phyloP scores from a whole-genome alignment of 768 basidiomycete species.

The Sarcodon aspratus region DNA sequence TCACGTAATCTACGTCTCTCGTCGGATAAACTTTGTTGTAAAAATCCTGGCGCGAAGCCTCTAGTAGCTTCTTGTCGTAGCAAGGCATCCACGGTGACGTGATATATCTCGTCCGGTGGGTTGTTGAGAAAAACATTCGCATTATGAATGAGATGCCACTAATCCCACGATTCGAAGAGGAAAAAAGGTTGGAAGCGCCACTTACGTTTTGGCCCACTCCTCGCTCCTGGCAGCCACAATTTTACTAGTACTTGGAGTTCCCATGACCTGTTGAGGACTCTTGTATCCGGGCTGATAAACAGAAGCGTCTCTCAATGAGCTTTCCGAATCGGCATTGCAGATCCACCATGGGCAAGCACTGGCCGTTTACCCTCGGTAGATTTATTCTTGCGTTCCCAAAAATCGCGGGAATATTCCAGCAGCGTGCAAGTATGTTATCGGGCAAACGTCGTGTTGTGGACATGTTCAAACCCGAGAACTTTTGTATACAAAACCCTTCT shows the following conservation, averaged over 20 bases:
- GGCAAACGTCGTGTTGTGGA: constrained; percentile 93
- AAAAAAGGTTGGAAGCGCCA: too few relatives aligned
- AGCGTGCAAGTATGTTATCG: constrained; percentile 69
- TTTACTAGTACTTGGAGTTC: too few relatives aligned
- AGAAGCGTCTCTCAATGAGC: constrained; percentile 90
- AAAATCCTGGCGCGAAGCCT: constrained; percentile 92
- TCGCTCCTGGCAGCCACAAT: too few relatives aligned
- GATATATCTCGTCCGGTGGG: constrained; percentile 87
- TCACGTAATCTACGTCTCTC: constrained; percentile 92
- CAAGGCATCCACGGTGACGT: constrained; percentile 98
- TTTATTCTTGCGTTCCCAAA: constrained; percentile 51
- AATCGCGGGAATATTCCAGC: constrained; percentile 74
- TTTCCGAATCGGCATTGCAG: constrained; percentile 98
- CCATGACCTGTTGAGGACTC: constrained; percentile 46
- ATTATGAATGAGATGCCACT: too few relatives aligned
- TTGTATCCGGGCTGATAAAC: constrained; percentile 61
- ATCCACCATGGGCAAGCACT: constrained; percentile 99
- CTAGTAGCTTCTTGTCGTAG: constrained; percentile 98
- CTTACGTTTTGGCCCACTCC: too few relatives aligned
- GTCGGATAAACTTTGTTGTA: constrained; percentile 73
- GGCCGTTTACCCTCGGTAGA: constrained; percentile 20
- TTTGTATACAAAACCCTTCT: constrained; percentile 53
- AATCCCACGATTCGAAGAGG: too few relatives aligned
- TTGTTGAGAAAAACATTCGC: too few relatives aligned
- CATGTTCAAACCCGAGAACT: constrained; percentile 64